Percentiles rank a stretch among this genome's conserved stretches.
Conservation (phyloP, 768 basidiomycete species). For the Cyclocybe cylindracea region DNA sequence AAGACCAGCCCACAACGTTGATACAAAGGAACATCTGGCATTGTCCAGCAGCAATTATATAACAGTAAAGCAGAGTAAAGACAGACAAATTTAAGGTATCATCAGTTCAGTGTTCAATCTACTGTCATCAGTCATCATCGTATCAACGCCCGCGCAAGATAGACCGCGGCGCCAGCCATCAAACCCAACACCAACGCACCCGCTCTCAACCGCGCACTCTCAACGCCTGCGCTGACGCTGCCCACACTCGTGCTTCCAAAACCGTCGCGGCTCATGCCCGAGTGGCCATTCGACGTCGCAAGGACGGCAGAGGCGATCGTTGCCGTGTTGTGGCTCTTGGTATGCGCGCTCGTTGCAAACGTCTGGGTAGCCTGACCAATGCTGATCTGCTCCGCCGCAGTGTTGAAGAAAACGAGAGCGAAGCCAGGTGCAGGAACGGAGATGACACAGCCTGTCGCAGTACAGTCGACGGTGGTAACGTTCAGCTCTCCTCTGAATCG, state of each 20-base stretch:
- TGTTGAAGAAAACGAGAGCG: conserved; percentile 71
- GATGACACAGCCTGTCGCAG: conserved; percentile 55
- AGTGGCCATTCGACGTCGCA: conserved; percentile 52
- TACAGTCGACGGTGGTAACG: conserved; percentile 61
- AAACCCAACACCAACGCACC: neutral
- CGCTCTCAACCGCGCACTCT: neutral
- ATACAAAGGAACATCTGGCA: no score
- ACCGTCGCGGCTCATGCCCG: conserved; percentile 20
- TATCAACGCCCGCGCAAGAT: conserved; percentile 3
- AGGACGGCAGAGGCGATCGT: conserved; percentile 56
- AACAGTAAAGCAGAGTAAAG: no score
- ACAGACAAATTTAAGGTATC: no score
- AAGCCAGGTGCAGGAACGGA: conserved; percentile 70
- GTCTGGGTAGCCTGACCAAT: conserved; percentile 35
- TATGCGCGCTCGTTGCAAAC: conserved; percentile 60
- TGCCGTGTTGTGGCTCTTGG: conserved; percentile 53
- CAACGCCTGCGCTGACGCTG: conserved; percentile 12
- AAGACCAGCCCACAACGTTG: no score
- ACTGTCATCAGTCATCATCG: neutral
- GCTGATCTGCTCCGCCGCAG: conserved; percentile 9
- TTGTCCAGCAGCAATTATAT: no score
- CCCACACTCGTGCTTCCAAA: conserved; percentile 27
- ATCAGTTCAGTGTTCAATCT: no score
- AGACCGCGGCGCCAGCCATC: conserved; percentile 4
- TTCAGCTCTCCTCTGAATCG: conserved; percentile 55